Percentiles rank a stretch among this genome's conserved stretches.
Conservation (phyloP, 2,329 filamentous ascomycete genomes). For the Madurella mycetomatis region DNA sequence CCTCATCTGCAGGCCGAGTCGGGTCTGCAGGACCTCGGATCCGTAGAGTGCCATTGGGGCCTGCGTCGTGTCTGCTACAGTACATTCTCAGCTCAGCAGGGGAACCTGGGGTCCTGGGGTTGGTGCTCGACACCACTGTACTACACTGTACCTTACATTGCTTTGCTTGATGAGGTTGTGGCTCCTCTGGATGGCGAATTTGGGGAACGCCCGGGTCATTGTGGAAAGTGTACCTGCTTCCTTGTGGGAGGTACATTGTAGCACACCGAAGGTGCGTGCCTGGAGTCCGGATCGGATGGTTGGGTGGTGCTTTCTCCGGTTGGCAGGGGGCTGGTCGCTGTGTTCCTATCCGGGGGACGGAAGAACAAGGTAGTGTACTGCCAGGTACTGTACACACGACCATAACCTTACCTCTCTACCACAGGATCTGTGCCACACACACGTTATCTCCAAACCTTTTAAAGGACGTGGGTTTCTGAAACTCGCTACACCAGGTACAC, state of each 20-base stretch:
- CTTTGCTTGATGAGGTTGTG: not conserved
- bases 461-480: too few relatives aligned
- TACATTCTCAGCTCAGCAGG: not conserved
- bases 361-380: too few relatives aligned
- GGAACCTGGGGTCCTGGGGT: constrained; percentile 3
- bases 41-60: not conserved
- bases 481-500: too few relatives aligned
- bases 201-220: not conserved
- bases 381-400: too few relatives aligned
- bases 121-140: constrained; percentile 6
- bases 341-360: too few relatives aligned
- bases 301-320: constrained; percentile 14
- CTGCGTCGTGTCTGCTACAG: not conserved
- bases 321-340: not conserved
- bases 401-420: too few relatives aligned
- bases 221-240: not conserved
- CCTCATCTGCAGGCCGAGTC: not conserved
- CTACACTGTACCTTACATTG: not conserved
- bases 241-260: not conserved
- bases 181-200: not conserved
- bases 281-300: constrained; percentile 5
- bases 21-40: constrained; percentile 1
- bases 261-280: not conserved
- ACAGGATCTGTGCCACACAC: too few relatives aligned
- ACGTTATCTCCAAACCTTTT: too few relatives aligned